These are phyloP conservation scores for Colletotrichum orchidophilum DNA, from an alignment of 2,329 filamentous ascomycete species.

Conservation along the genomic window DNA sequence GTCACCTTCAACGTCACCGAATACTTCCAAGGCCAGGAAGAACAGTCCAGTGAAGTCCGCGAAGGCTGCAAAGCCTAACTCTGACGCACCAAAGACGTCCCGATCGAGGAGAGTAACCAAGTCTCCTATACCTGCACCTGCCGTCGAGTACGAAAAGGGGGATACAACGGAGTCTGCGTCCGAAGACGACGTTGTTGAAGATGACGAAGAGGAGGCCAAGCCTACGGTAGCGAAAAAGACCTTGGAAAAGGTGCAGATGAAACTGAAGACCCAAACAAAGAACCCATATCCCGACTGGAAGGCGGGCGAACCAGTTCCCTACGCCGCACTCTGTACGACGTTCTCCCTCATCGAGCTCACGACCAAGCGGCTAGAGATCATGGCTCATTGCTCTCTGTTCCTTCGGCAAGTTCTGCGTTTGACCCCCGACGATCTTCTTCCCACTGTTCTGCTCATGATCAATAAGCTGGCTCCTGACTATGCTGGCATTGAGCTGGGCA, in stretches of 20 bases:
- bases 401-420: conserved; percentile 93
- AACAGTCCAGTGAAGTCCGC: conserved; percentile 26
- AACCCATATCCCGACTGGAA: conserved; percentile 98
- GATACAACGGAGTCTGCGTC: conserved; percentile 46
- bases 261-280: conserved; percentile 72
- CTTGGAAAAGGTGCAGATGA: conserved; percentile 82
- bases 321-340: conserved; percentile 91
- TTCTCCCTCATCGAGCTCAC: conserved; percentile 97
- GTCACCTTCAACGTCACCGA: conserved; percentile 32
- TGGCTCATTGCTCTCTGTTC: conserved; percentile 89
- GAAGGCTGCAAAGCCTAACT: conserved; percentile 20
- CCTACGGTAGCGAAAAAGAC: conserved; percentile 78
- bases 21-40: conserved; percentile 4
- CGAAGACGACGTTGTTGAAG: conserved; percentile 60
- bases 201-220: conserved; percentile 69
- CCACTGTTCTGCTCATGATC: conserved; percentile 94
- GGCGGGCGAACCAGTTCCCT: conserved; percentile 86
- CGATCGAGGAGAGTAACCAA: conserved; percentile 1
- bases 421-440: conserved; percentile 86
- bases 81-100: conserved; percentile 38
- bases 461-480: conserved; percentile 98
- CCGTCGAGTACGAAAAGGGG: conserved; percentile 41
- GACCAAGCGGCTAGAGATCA: conserved; percentile 87
- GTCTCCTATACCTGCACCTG: conserved; percentile 36
- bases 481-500: conserved; percentile 95